Conservation (phyloP, 2,329 filamentous ascomycete genomes). For the Juglanconis oblonga region DNA sequence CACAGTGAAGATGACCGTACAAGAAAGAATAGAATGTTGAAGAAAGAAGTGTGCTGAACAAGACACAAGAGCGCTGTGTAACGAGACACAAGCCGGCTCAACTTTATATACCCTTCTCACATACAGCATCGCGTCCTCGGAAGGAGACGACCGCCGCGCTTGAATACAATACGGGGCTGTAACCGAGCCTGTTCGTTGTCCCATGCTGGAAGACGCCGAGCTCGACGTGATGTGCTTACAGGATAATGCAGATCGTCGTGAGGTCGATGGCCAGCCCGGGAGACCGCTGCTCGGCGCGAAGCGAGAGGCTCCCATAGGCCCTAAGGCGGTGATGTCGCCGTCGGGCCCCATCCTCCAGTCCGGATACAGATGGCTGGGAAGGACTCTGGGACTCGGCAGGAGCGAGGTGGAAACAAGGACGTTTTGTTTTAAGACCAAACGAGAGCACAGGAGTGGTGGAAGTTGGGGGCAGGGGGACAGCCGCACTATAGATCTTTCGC, state of each 20-base stretch:
- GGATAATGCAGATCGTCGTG: neutral
- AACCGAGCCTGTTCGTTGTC: neutral
- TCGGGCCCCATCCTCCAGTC: neutral
- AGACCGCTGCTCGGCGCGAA: neutral
- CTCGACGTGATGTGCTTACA: neutral
- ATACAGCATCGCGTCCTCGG: neutral
- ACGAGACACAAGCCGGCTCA: neutral
- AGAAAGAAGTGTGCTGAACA: constrained; percentile 9
- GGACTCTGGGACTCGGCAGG: neutral
- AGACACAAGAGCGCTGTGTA: neutral
- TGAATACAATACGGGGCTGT: neutral
- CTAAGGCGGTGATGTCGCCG: neutral
- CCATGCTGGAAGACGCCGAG: too few relatives aligned
- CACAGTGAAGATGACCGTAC: constrained; percentile 19
- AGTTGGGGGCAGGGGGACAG: neutral
- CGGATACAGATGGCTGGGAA: neutral
- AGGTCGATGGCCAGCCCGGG: neutral
- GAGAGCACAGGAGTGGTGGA: neutral
- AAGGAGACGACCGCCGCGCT: neutral
- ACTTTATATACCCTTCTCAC: neutral
- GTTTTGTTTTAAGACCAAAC: neutral
- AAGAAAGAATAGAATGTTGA: constrained; percentile 11
- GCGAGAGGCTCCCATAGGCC: neutral
- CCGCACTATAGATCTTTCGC: neutral
- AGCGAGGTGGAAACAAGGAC: neutral